These are phyloP conservation scores for Colletotrichum chrysophilum DNA, from an alignment of 2,329 filamentous ascomycete species.

Conservation along the genomic window DNA sequence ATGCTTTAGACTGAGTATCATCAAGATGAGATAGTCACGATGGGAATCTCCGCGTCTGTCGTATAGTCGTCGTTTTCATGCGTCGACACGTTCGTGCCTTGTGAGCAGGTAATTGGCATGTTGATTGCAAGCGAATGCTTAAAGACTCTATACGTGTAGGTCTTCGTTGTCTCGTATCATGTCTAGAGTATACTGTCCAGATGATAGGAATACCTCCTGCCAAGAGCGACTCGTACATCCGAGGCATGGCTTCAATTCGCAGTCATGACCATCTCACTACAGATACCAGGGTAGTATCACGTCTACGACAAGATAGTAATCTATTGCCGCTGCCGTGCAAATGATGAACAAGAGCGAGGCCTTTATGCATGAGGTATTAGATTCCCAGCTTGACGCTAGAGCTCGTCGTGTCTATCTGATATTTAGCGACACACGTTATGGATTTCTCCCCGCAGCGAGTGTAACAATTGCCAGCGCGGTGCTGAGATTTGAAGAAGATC, in stretches of 20 bases:
- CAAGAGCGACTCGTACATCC: background rate
- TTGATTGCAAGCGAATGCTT: fast-evolving
- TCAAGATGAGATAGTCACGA: no score
- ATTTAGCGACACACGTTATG: background rate
- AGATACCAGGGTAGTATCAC: fast-evolving
- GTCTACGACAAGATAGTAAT: background rate
- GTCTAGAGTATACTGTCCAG: background rate
- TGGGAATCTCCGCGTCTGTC: no score
- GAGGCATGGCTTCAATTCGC: background rate
- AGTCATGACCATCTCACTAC: fast-evolving
- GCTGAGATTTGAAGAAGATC: no score
- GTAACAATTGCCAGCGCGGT: no score
- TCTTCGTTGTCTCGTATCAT: fast-evolving
- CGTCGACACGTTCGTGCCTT: background rate
- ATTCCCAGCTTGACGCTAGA: background rate
- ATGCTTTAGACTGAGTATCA: no score
- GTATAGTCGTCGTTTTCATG: no score
- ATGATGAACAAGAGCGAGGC: fast-evolving
- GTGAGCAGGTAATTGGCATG: fast-evolving
- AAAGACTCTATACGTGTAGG: fast-evolving
- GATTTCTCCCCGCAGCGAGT: no score
- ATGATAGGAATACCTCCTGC: background rate
- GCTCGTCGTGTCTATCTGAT: fast-evolving
- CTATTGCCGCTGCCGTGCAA: background rate
- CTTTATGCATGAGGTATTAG: fast-evolving